These are phyloP conservation scores for Ceriops tagal DNA, from an alignment of 345 rosid genomes.

Conservation along the genomic window DNA sequence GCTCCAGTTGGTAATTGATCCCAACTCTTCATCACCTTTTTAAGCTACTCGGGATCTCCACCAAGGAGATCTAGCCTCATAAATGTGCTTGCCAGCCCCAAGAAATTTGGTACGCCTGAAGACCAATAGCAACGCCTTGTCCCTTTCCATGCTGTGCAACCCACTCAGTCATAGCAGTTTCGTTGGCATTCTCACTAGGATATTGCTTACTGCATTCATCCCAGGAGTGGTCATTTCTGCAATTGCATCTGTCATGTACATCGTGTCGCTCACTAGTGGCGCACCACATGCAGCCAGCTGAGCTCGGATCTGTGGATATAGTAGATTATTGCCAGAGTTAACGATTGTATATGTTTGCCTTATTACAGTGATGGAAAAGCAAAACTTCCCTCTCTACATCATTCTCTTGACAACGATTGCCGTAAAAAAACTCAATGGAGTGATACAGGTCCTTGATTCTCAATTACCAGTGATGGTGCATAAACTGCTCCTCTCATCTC, in stretches of 20 bases:
- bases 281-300: slow-evolving; percentile 89
- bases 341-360: no score
- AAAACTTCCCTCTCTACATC: no score
- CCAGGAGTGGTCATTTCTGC: slow-evolving; percentile 62
- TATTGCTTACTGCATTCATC: slow-evolving; percentile 31
- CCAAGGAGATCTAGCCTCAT: slow-evolving; percentile 85
- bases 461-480: not conserved
- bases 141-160: slow-evolving; percentile 65
- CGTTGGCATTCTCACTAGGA: slow-evolving; percentile 43
- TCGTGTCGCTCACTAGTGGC: slow-evolving; percentile 84
- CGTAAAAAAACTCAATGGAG: no score
- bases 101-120: slow-evolving; percentile 85
- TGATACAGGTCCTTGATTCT: no score
- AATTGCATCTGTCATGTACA: slow-evolving; percentile 83
- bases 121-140: slow-evolving; percentile 71
- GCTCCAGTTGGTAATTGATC: not conserved
- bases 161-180: slow-evolving; percentile 62
- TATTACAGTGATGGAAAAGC: no score
- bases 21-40: not conserved
- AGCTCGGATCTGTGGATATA: slow-evolving; percentile 60
- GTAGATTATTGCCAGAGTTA: no score
- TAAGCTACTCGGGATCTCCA: slow-evolving; percentile 47
- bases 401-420: no score
- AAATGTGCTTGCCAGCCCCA: slow-evolving; percentile 66
- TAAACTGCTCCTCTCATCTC: not conserved